Base-by-base conservation (phyloP, 2,329 filamentous ascomycete genomes). In the Clonostachys chloroleuca region DNA sequence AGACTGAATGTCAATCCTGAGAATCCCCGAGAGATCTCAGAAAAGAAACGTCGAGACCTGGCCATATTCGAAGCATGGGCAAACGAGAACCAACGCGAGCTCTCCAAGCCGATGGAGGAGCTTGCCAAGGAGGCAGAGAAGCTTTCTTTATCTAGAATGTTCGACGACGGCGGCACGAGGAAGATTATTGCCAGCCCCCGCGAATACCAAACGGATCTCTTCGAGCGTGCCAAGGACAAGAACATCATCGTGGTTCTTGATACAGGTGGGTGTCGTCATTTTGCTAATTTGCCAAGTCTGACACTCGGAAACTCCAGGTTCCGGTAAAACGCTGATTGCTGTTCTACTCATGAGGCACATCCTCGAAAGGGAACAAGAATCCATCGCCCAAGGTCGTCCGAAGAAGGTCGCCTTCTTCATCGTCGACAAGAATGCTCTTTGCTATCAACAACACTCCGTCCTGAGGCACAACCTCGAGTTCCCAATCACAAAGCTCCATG, bases 261-360 rank as follows among this genome's bases (percentile, higher is more conserved):
- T 59, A 96, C 92, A n/a, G 90, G 83, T 84, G 61, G 45, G 58
- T 9, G 12, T 7, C 14, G 33, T 35, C 12, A 12, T 24, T 33
- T 14, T n/a, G 24, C 8, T 8, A 39, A n/a, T 39, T 39, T 39
- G 2, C 36, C 36, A 14, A n/a, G 12, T 8, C 14, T n/a, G 12
- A 18, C 36, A n/a, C 17, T n/a, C 20, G 17, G 44, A 42, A n/a
- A 12, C 14, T 14, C 2, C 49, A 85, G 87, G 94, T 12, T 91
- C 90, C 5, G 94, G 94, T 3, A 99, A 99, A 68, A 99, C 94
- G 0, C 74, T 96, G n/a, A 96, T 99, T 56, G 92, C 94, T 0
- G 91, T 89, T 1, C 76, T 97, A 4, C 75, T 99, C 6, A 76
- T 97, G 20, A 82, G 84, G 37, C 81, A 95, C 62, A 77, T 82